These are phyloP conservation scores for Microcyclospora tardicrescens DNA, from an alignment of 2,329 filamentous ascomycete species.

Conservation along the genomic window DNA sequence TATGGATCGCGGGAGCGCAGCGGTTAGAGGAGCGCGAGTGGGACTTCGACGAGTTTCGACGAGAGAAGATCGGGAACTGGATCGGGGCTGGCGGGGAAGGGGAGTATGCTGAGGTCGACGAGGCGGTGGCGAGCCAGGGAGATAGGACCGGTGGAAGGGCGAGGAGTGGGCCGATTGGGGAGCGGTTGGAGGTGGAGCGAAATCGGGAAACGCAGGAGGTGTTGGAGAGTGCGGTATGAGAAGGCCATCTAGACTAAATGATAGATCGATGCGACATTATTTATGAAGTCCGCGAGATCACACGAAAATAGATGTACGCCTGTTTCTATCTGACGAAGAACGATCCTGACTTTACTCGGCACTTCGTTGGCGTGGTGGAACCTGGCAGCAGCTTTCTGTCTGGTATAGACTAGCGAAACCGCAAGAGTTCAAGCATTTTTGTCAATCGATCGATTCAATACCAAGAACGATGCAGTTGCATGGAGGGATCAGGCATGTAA, in stretches of 20 bases:
- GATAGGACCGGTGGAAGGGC: constrained; percentile 36
- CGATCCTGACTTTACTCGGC: no score
- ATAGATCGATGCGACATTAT: no score
- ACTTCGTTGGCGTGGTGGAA: no score
- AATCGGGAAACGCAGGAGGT: constrained; percentile 6
- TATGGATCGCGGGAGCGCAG: constrained; percentile 36
- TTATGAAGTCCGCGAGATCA: no score
- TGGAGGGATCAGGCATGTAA: no score
- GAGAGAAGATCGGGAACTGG: constrained; percentile 57
- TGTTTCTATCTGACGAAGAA: no score
- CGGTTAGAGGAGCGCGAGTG: constrained; percentile 63
- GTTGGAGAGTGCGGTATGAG: constrained; percentile 22
- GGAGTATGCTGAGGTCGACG: constrained; percentile 33
- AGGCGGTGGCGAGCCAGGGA: constrained; percentile 24
- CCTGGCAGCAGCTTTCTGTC: no score
- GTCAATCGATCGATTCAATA: no score
- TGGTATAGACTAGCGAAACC: no score
- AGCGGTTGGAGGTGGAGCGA: constrained; percentile 21
- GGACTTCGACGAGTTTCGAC: constrained; percentile 75
- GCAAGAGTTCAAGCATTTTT: no score
- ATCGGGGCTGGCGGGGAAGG: constrained; percentile 36
- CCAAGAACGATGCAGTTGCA: no score
- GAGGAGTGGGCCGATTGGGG: constrained; percentile 27
- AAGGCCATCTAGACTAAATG: background rate
- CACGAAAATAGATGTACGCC: no score